These are phyloP conservation scores for Ganoderma multipileum DNA, from an alignment of 1,284 basidiomycete genomes.

Conservation along the genomic window DNA sequence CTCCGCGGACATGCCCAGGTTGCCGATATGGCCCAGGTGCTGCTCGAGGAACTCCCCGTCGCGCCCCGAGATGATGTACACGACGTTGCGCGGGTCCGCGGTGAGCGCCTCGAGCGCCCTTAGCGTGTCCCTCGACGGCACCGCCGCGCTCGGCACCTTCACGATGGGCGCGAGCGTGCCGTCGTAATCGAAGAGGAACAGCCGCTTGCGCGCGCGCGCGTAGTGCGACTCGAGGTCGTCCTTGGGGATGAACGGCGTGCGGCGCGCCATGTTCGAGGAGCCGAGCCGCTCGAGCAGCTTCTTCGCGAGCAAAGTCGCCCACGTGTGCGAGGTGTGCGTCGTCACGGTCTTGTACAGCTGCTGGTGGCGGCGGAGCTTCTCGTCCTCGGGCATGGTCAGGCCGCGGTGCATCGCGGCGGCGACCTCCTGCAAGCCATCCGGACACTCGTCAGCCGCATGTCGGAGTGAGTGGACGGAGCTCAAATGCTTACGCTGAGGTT, in stretches of 20 bases:
- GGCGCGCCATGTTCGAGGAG: conserved; percentile 82
- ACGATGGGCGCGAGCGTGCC: conserved; percentile 98
- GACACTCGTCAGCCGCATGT: conserved; percentile 17
- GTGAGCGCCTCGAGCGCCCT: conserved; percentile 77
- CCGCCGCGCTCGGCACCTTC: conserved; percentile 89
- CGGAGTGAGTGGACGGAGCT: background rate
- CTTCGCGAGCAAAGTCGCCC: conserved; percentile 92
- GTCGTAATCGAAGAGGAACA: conserved; percentile 98
- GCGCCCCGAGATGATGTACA: conserved; percentile 98
- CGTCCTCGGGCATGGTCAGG: conserved; percentile 80
- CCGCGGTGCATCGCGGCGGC: conserved; percentile 95
- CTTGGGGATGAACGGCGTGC: conserved; percentile 86
- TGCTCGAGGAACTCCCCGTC: conserved; percentile 92
- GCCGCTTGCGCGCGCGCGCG: conserved; percentile 77
- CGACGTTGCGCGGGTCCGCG: conserved; percentile 86
- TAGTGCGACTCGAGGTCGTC: conserved; percentile 72
- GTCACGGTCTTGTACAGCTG: conserved; percentile 86
- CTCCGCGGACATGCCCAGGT: conserved; percentile 93
- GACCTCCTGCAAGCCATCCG: conserved; percentile 66
- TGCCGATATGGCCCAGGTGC: conserved; percentile 87
- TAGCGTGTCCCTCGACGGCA: conserved; percentile 82
- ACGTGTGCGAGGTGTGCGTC: conserved; percentile 96
- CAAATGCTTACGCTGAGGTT: conserved; percentile 74
- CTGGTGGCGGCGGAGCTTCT: conserved; percentile 82
- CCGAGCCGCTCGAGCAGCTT: conserved; percentile 88